Conservation (phyloP, 306 rosid species). For the Ammopiptanthus mongolicus region DNA sequence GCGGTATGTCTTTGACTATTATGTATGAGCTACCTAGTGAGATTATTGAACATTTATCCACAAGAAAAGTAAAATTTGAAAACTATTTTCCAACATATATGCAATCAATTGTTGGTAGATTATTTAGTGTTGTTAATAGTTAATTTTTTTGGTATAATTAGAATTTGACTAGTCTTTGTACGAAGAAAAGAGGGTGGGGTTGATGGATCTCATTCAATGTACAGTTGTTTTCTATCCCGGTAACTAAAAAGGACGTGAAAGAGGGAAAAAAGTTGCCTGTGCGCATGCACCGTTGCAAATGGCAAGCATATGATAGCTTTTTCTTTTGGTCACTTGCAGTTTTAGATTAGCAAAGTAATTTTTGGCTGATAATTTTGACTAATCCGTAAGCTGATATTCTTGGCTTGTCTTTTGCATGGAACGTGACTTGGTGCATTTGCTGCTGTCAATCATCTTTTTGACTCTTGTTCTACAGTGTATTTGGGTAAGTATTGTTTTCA, state of each 20-base stretch:
- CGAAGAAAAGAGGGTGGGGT: slow-evolving; percentile 12
- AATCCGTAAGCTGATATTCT: slow-evolving; percentile 27
- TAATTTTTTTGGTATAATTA: neutral
- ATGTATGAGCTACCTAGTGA: slow-evolving; percentile 4
- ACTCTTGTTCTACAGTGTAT: slow-evolving; percentile 58
- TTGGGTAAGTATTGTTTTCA: slow-evolving; percentile 56
- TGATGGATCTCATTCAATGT: slow-evolving; percentile 24
- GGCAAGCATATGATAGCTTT: slow-evolving; percentile 28
- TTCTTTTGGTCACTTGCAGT: slow-evolving; percentile 9
- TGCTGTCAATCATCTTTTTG: slow-evolving; percentile 33
- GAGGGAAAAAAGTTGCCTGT: slow-evolving; percentile 1
- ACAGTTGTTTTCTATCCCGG: slow-evolving; percentile 21
- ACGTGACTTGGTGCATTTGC: slow-evolving; percentile 39
- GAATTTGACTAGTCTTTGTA: slow-evolving; percentile 19
- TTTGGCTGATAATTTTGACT: slow-evolving; percentile 43
- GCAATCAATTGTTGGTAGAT: neutral
- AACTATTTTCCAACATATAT: neutral
- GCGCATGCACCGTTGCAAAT: slow-evolving; percentile 34
- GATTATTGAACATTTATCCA: neutral
- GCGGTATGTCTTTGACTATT: slow-evolving; percentile 24
- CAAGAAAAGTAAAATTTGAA: neutral
- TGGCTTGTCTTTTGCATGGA: slow-evolving; percentile 54
- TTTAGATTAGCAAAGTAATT: slow-evolving; percentile 19
- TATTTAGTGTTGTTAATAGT: neutral
- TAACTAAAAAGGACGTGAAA: slow-evolving; percentile 15